phyloP scores from a whole-genome alignment of 2,329 filamentous ascomycete species.

The Rhytidhysteron rufulum region DNA sequence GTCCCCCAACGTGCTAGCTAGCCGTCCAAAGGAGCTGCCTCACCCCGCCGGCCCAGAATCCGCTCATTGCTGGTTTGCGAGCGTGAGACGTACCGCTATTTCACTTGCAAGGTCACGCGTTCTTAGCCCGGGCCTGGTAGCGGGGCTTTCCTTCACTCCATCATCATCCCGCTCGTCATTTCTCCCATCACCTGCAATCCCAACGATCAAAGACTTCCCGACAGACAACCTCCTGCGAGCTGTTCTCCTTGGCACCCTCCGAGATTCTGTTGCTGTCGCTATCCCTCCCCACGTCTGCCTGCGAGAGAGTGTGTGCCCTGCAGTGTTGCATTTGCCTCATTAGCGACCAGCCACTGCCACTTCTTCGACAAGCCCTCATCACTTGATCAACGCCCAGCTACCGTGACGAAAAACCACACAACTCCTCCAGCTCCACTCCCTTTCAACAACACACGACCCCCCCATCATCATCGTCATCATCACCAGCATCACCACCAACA shows the following conservation, averaged over 20 bases:
- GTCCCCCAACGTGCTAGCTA: no score
- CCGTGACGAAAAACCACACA: constrained; percentile 9
- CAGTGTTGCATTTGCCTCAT: constrained; percentile 8
- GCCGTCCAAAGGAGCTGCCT: no score
- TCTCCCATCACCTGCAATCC: constrained; percentile 18
- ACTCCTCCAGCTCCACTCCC: constrained; percentile 10
- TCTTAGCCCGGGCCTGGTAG: constrained; percentile 4
- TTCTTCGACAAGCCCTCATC: constrained; percentile 12
- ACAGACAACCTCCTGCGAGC: not conserved
- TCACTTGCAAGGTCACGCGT: constrained; percentile 2
- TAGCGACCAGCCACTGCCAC: constrained; percentile 9
- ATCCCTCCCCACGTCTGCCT: not conserved
- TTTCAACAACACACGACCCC: constrained; percentile 15
- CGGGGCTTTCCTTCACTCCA: constrained; percentile 3
- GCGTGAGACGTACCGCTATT: constrained; percentile 4
- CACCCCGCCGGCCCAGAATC: constrained; percentile 9
- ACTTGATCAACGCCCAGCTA: constrained; percentile 11
- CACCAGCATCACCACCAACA: no score
- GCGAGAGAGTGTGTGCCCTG: not conserved
- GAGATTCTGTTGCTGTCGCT: constrained; percentile 16
- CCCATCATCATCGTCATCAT: constrained; percentile 16
- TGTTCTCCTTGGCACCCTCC: constrained; percentile 6
- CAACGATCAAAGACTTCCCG: no score
- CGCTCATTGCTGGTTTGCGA: constrained; percentile 2
- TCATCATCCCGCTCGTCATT: constrained; percentile 13